phyloP scores from a whole-genome alignment of 2,329 filamentous ascomycete species.

The Arachnomyces sp. region DNA sequence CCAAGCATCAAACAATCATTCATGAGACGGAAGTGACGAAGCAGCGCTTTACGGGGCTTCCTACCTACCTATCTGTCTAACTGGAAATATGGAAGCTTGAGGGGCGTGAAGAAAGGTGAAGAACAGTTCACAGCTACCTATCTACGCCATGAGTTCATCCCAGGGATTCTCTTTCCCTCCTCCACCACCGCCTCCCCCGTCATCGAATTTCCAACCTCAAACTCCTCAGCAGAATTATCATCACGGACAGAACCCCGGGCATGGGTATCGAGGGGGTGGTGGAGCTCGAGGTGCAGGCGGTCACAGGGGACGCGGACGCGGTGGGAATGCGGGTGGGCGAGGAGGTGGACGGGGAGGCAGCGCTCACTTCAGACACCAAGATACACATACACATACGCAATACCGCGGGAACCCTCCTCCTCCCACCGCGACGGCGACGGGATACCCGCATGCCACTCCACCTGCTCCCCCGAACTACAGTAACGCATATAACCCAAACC shows the following conservation, averaged over 20 bases:
- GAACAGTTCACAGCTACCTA: too few species aligned
- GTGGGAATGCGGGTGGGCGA: conserved; percentile 25
- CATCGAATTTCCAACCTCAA: conserved; percentile 14
- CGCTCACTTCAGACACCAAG: conserved; percentile 8
- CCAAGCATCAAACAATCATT: too few species aligned
- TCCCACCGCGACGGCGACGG: conserved; percentile 11
- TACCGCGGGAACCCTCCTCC: conserved; percentile 6
- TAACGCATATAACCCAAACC: neutral
- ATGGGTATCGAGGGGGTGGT: conserved; percentile 17
- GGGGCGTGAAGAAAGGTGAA: too few species aligned
- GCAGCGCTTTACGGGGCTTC: too few species aligned
- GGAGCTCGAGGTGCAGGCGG: conserved; percentile 3
- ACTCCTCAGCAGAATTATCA: conserved; percentile 17
- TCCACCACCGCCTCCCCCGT: conserved; percentile 36
- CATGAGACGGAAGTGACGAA: too few species aligned
- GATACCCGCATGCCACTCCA: conserved; percentile 4
- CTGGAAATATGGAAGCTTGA: too few species aligned
- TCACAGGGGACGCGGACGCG: conserved; percentile 9
- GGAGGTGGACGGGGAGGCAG: conserved; percentile 22
- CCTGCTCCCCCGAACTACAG: conserved; percentile 5
- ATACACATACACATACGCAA: conserved; percentile 5
- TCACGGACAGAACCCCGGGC: conserved; percentile 21
- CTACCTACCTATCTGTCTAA: too few species aligned
- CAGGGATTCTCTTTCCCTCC: conserved; percentile 40
- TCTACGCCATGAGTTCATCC: conserved; percentile 27